Percentiles rank a stretch among this genome's conserved stretches.
These are phyloP conservation scores for Sporothrix pallida DNA, from an alignment of 2,329 filamentous ascomycete species.

Conservation along the genomic window DNA sequence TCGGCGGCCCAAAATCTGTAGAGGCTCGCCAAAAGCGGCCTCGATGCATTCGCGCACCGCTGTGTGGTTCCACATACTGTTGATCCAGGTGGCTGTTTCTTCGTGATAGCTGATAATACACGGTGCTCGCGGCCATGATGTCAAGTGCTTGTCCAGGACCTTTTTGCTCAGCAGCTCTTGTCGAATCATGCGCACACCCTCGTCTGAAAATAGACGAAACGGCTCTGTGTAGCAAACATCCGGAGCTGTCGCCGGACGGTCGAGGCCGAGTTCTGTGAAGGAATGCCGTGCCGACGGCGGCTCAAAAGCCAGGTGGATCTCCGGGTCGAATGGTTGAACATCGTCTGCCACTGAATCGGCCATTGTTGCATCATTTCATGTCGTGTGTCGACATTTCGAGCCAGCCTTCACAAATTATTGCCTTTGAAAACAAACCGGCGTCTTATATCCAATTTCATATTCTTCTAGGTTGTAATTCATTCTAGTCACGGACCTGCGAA, in stretches of 20 bases:
- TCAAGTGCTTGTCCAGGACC: constrained; percentile 37
- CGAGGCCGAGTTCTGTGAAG: constrained; percentile 34
- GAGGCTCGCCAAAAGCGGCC: not conserved
- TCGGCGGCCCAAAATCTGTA: not conserved
- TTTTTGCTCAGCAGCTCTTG: constrained; percentile 36
- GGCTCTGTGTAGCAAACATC: constrained; percentile 35
- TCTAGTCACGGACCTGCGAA: not conserved
- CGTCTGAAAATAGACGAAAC: constrained; percentile 36
- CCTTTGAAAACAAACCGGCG: too few relatives aligned
- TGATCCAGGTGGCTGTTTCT: constrained; percentile 33
- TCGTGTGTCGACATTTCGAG: not conserved
- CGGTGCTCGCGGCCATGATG: constrained; percentile 35
- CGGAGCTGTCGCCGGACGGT: constrained; percentile 32
- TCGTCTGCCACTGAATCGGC: not conserved
- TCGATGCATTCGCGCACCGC: not conserved
- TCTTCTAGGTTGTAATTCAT: too few relatives aligned
- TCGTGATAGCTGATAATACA: constrained; percentile 37
- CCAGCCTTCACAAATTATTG: too few relatives aligned
- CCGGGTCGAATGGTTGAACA: constrained; percentile 32
- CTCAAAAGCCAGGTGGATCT: constrained; percentile 35
- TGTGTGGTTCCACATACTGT: not conserved
- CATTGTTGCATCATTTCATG: constrained; percentile 1
- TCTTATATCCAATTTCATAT: too few relatives aligned
- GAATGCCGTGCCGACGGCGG: constrained; percentile 33
- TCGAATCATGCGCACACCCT: constrained; percentile 37